Conservation (phyloP, 1,284 basidiomycete genomes). For the Ustilago nuda region DNA sequence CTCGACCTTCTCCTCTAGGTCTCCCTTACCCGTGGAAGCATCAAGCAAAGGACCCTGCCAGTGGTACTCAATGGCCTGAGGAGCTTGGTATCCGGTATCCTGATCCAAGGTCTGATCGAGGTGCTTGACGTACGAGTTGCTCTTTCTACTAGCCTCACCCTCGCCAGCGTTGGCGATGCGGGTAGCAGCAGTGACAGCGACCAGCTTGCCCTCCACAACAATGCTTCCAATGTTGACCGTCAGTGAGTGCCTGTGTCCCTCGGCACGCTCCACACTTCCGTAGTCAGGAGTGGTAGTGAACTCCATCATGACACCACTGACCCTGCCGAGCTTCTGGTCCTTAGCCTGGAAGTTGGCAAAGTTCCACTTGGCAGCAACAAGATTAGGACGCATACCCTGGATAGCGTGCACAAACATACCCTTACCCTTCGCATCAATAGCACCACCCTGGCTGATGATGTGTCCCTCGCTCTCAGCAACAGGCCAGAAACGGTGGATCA, state of each 20-base stretch:
- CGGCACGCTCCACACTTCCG: slow-evolving; percentile 36
- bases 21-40: slow-evolving; percentile 38
- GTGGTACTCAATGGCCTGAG: slow-evolving; percentile 78
- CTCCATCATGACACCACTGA: slow-evolving; percentile 88
- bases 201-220: slow-evolving; percentile 81
- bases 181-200: slow-evolving; percentile 74
- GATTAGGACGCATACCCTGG: slow-evolving; percentile 97
- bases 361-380: slow-evolving; percentile 94
- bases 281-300: slow-evolving; percentile 78
- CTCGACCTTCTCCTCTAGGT: slow-evolving; percentile 36
- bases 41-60: slow-evolving; percentile 81
- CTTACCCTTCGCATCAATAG: slow-evolving; percentile 78
- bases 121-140: slow-evolving; percentile 79
- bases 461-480: slow-evolving; percentile 76
- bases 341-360: slow-evolving; percentile 83
- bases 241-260: slow-evolving; percentile 40
- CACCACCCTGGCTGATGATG: slow-evolving; percentile 78
- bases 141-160: slow-evolving; percentile 72
- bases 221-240: slow-evolving; percentile 84
- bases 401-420: slow-evolving; percentile 96
- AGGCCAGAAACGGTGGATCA: slow-evolving; percentile 67
- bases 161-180: slow-evolving; percentile 64
- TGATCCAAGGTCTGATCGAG: slow-evolving; percentile 75
- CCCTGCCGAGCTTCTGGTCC: slow-evolving; percentile 73
- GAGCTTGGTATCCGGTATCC: slow-evolving; percentile 83